Conservation (phyloP, 2,329 filamentous ascomycete genomes). For the Cladosporium sp. region DNA sequence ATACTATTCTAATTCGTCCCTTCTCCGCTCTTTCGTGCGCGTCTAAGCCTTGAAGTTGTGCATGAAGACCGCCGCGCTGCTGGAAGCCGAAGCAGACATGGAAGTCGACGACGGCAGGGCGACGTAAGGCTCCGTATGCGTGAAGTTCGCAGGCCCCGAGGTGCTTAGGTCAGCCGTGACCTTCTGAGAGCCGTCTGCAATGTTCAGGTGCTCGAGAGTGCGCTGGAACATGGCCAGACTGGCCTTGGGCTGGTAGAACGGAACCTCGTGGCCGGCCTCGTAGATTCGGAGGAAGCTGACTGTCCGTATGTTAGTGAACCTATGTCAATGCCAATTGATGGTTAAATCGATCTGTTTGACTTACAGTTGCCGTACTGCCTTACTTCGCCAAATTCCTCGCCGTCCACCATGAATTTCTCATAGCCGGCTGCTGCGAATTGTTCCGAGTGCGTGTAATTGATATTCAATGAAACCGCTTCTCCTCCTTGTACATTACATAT, state of each 20-base stretch:
- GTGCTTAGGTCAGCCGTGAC: conserved; percentile 32
- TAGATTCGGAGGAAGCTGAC: conserved; percentile 26
- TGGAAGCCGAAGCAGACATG: not conserved
- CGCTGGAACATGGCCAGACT: conserved; percentile 26
- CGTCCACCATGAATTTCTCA: conserved; percentile 32
- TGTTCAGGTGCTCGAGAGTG: conserved; percentile 31
- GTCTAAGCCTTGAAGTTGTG: not conserved
- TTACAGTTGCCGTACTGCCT: conserved; percentile 27
- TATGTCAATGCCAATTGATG: no score
- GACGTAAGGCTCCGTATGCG: conserved; percentile 35
- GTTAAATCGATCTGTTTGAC: not conserved
- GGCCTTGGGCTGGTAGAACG: conserved; percentile 35
- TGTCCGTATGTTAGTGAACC: not conserved
- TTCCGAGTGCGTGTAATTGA: conserved; percentile 33
- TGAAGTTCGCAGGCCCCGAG: conserved; percentile 31
- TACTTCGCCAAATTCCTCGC: conserved; percentile 36
- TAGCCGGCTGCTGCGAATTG: conserved; percentile 26
- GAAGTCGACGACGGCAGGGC: conserved; percentile 27
- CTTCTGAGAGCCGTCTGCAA: conserved; percentile 30
- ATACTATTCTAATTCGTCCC: not conserved
- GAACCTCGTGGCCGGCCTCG: conserved; percentile 37
- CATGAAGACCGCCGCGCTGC: not conserved
- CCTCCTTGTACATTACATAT: no score
- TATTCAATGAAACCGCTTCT: conserved; percentile 19
- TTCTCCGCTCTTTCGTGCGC: not conserved